phyloP scores from a whole-genome alignment of 2,329 filamentous ascomycete species.

The Microascus cirrosus region DNA sequence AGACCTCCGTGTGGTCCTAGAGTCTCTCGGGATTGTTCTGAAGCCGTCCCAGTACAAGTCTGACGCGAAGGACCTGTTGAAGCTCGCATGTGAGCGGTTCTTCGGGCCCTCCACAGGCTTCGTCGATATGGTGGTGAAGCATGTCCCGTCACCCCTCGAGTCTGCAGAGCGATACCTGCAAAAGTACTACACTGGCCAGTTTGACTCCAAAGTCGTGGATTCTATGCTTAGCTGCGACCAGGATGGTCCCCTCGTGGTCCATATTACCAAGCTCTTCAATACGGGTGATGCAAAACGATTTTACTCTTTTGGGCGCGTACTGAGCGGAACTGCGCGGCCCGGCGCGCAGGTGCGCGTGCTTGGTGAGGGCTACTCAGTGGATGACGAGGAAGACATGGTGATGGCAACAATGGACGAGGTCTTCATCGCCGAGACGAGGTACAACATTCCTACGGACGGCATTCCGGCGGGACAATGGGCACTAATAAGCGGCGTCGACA shows the following conservation, averaged over 20 bases:
- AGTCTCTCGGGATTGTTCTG: conserved; percentile 67
- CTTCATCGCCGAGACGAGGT: conserved; percentile 84
- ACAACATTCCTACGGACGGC: conserved; percentile 84
- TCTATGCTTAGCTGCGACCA: conserved; percentile 77
- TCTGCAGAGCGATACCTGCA: conserved; percentile 68
- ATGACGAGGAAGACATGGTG: conserved; percentile 97
- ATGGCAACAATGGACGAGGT: conserved; percentile 74
- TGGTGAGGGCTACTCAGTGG: conserved; percentile 88
- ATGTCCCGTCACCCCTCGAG: conserved; percentile 77
- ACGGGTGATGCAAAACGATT: conserved; percentile 85
- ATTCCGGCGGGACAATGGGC: conserved; percentile 92
- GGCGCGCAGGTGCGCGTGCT: conserved; percentile 80
- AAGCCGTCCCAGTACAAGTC: conserved; percentile 89
- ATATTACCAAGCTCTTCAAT: conserved; percentile 89
- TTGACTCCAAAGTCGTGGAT: conserved; percentile 68
- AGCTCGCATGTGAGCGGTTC: conserved; percentile 86
- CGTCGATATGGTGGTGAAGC: conserved; percentile 87
- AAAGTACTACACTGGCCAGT: conserved; percentile 82
- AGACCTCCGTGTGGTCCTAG: conserved; percentile 69
- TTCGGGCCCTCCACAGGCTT: conserved; percentile 85
- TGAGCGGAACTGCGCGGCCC: conserved; percentile 81
- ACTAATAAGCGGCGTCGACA: conserved; percentile 85
- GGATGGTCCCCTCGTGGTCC: conserved; percentile 82
- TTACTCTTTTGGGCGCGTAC: conserved; percentile 77
- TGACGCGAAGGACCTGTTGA: conserved; percentile 81